Evolutionary conservation across 345 rosid species (phyloP), one percentile per base, ranked within the genome.

Genomic region (Ceriops decandra): DNA sequence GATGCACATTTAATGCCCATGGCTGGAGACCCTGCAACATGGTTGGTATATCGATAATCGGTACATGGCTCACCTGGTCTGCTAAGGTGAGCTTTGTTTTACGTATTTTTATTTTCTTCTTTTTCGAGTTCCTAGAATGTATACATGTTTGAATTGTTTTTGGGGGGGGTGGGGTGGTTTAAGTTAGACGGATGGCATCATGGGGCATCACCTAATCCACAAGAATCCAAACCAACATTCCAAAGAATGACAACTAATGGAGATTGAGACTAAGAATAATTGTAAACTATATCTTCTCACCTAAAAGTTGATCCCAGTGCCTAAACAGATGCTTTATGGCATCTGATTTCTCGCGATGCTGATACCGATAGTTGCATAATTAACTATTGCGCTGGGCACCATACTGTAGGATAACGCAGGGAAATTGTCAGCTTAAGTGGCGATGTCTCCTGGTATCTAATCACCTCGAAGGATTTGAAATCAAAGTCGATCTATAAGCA

Each of bases 171-270:
- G 30, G 30, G 65, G 60, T 2, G 19, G 63, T 69, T 63, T 32
- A 21, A 66, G 73, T 62, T 52, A 36, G 66, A 28, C 19, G 47
- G 67, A 67, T 51, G 65, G 66, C 68, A 76, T 53, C 49, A 3
- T 42, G 5, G 47, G 49, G 49, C 49, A 60, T 74, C 85, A 78
- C 74, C 81, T 63, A 83, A 76, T 76, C 82, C 87, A 73, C 84
- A 79, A 68, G 64, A 70, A 52, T 82, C 89, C 89, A 88, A 79
- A 74, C 77, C 79, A 69, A 81, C 74, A 78, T 71, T 77, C 87
- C 86, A 83, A 72, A 28, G 85, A 85, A 87, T 71, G 89, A 78
- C 89, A 85, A 64, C 86, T 76, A 73, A 66, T 42, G 3, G 49
- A 75, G 65, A 73, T 72, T 72, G 64, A 62, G 58, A 64, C 52